Evolutionary conservation across 331 rosid genomes (phyloP).

Genomic region (Phaseolus coccineus): DNA sequence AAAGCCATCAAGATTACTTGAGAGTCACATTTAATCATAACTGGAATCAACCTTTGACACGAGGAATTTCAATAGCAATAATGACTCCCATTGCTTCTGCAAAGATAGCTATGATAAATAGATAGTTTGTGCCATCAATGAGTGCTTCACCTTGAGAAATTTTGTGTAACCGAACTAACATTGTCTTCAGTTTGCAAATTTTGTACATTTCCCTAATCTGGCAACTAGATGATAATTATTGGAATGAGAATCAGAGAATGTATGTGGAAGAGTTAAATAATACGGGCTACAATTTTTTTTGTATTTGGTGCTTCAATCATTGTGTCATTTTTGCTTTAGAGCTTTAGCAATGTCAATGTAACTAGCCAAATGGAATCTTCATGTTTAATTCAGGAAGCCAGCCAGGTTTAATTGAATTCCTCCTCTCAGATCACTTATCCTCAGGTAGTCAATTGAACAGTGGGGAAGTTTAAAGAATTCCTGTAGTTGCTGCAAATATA

Average conservation of each 20-base stretch:
- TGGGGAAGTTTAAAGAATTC: conserved; percentile 55
- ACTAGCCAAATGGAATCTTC: background rate
- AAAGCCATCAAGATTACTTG: too few relatives aligned
- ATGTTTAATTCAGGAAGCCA: background rate
- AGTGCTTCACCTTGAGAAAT: background rate
- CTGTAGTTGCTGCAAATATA: conserved; percentile 49
- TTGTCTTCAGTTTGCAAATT: background rate
- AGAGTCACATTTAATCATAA: too few relatives aligned
- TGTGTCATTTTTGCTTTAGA: background rate
- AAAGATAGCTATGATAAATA: too few relatives aligned
- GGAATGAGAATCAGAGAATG: background rate
- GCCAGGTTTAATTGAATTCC: background rate
- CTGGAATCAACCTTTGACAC: too few relatives aligned
- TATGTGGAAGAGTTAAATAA: background rate
- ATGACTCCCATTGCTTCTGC: too few relatives aligned
- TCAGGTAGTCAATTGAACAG: conserved; percentile 58
- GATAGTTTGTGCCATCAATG: background rate
- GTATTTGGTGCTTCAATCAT: background rate
- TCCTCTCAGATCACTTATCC: conserved; percentile 53
- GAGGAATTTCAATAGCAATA: too few relatives aligned
- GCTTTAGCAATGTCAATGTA: conserved; percentile 43
- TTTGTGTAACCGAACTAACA: background rate
- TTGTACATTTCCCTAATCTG: too few relatives aligned
- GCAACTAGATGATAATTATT: too few relatives aligned
- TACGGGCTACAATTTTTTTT: background rate